Base-by-base conservation (phyloP, 139 green algal genomes). In the Chlamydomonas schloesseri region DNA sequence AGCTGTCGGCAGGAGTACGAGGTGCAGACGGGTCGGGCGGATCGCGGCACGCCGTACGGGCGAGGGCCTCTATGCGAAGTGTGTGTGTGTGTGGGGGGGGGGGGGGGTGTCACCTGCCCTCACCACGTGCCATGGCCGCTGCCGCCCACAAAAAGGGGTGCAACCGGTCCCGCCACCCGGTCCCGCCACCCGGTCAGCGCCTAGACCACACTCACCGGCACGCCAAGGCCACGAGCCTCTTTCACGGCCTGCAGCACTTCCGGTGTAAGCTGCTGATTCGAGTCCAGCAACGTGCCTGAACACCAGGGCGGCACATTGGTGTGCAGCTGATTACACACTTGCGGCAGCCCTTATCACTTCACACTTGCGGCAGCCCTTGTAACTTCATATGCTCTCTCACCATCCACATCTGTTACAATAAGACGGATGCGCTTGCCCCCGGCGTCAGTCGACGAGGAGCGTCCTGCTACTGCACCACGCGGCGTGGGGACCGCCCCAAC, bases 201-300 rank as follows among this genome's bases (percentile, higher is more conserved):
- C 20, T 13, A 46, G 23, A 14, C 9, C 9, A 6, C 14, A 36
- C 91, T 88, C 60, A 94, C 88, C 34, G 96, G 94, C 65, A 98
- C 93, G 10, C 93, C 95, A 1, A 89, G 85, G 33, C 81, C 93
- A 26, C 79, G 88, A 37, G 93, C 94, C 2, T 69, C 50, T n/a
- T 78, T 71, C 0, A 97, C 70, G 1, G 95, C 91, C 3, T 31
- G 14, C 36, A 93, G 89, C 8, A 94, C 91, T 0, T 62, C 68
- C 0, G 73, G 53, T 0, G 90, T 95, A 29, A 98, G 90, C 90
- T 92, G 55, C 67, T 97, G 94, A 36, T 91, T 81, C 29, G 46
- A 72, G 77, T 96, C 94, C 17, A 98, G 87, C 60, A 98, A 82
- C 4, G 96, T 98, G 60, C 96, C 96, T n/a, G n/a, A n/a, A n/a